Base-by-base conservation (phyloP, 768 basidiomycete genomes). In the Pluteus cervinus region DNA sequence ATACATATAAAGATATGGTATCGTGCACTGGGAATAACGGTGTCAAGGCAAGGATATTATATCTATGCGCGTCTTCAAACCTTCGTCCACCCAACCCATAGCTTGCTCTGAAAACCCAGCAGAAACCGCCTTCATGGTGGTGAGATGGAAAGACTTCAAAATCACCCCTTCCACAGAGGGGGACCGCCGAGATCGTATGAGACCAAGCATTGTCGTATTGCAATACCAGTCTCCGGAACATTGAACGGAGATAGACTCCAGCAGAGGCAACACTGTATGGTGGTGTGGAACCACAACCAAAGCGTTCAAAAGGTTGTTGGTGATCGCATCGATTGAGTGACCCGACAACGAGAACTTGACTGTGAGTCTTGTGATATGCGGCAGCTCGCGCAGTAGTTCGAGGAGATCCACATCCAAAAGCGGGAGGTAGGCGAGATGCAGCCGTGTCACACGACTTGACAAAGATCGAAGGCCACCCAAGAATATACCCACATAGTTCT, bases 341-440 rank as follows among this genome's bases (percentile, higher is more conserved):
- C 60, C 61, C 36, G 47, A 54, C 18, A 64, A 39, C 3, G 63
- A 56, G 41, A 63, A 63, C 4, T 58, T 53, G 24, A 73, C 44
- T 21, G 57, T 54, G 32, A 71, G 46, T 24, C 48, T 40, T 8
- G 42, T 49, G 18, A 69, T 42, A 4, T 40, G 36, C 12, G 62
- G 56, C 12, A 66, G 37, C 14, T 44, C 44, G 20, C 41, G 35
- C n/a, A 73, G 42, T 37, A 53, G 60, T 17, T 52, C 48, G 15
- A 65, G 23, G 8, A 68, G 39, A 25, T 63, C 50, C 23, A 33
- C 34, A 37, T 65, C 62, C 12, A 55, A 50, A 31, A 69, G 26
- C 5, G 68, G 69, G 25, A 70, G 54, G 40, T 68, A 69, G 9
- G 55, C 45, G 5, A 73, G 43, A 22, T 44, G 49, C 32, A 73